phyloP scores from a whole-genome alignment of 306 rosid genomes.

The Canavalia ensiformis region DNA sequence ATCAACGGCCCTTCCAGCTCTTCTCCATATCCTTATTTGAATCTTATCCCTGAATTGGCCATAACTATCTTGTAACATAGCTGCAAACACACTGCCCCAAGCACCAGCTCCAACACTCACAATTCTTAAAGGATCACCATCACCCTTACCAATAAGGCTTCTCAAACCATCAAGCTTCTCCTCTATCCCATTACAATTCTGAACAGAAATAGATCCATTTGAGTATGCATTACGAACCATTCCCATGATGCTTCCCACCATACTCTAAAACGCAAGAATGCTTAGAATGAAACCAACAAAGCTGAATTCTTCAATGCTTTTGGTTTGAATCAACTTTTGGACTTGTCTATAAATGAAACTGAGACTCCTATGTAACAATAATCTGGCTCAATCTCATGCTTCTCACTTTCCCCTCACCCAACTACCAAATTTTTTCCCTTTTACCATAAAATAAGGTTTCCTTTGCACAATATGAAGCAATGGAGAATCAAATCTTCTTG shows the following conservation, averaged over 20 bases:
- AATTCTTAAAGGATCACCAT: slow-evolving; percentile 81
- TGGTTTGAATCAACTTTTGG: slow-evolving; percentile 9
- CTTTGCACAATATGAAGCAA: slow-evolving; percentile 30
- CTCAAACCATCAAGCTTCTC: slow-evolving; percentile 85
- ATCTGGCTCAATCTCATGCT: slow-evolving; percentile 35
- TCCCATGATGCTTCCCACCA: slow-evolving; percentile 72
- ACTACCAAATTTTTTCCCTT: slow-evolving; percentile 34
- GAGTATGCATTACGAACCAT: slow-evolving; percentile 48
- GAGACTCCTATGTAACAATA: slow-evolving; percentile 38
- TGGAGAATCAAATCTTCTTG: slow-evolving; percentile 55
- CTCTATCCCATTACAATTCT: slow-evolving; percentile 67
- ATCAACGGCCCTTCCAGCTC: slow-evolving; percentile 77
- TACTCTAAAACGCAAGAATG: slow-evolving; percentile 32
- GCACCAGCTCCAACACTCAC: slow-evolving; percentile 97
- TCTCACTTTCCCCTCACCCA: slow-evolving; percentile 35
- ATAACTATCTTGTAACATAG: slow-evolving; percentile 80
- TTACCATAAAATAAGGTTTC: slow-evolving; percentile 44
- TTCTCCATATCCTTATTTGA: slow-evolving; percentile 88
- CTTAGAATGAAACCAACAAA: slow-evolving; percentile 2
- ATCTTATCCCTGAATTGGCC: slow-evolving; percentile 86
- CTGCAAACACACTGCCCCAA: slow-evolving; percentile 94
- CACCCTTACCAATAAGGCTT: slow-evolving; percentile 61
- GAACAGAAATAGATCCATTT: slow-evolving; percentile 70
- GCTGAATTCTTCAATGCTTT: background rate
- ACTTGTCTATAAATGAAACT: background rate